Base-by-base conservation (phyloP, 176 grass and related monocot genomes). In the Paspalum notatum region DNA sequence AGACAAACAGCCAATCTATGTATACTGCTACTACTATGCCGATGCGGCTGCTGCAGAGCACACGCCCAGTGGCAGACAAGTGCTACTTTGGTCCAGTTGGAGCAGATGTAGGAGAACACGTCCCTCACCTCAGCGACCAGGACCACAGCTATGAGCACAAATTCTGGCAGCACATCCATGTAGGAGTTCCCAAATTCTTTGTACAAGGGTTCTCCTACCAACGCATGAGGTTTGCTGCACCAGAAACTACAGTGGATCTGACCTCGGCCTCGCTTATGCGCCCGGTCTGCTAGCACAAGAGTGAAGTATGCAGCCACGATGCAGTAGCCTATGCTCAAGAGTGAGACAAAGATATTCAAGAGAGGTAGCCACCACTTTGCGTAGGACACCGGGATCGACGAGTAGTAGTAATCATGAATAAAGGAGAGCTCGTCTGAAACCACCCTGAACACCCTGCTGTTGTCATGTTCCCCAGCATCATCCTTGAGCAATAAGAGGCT, bases 11-110 rank as follows among this genome's bases (percentile, higher is more conserved):
- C 3, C 13, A 12, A 82, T 50, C 25, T 72, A 0, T 8, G 20
- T n/a, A n/a, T n/a, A n/a, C n/a, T 27, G n/a, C n/a, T 32, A 24
- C 42, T 6, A 20, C 12, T 4, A 0, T 10, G 3, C 8, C 20
- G 39, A 25, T n/a, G n/a, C n/a, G n/a, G n/a, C n/a, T 27, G 12
- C 3, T 41, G 56, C 25, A 27, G 50, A 39, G 44, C n/a, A 12
- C n/a, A n/a, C 1, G 20, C 26, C 24, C n/a, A 27, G 5, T 49
- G 20, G 45, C 57, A 74, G 2, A 74, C 9, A 9, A 82, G 20
- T 12, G 57, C 6, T 42, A 82, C 69, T 73, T 82, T 82, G 0
- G 80, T 74, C 68, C 69, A 82, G 44, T 82, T 82, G 16, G 58
- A 82, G 68, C 32, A 82, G 1, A 74, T 53, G 15, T 74, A 74